phyloP scores from a whole-genome alignment of 148 eudicot species.

The Simmondsia chinensis region DNA sequence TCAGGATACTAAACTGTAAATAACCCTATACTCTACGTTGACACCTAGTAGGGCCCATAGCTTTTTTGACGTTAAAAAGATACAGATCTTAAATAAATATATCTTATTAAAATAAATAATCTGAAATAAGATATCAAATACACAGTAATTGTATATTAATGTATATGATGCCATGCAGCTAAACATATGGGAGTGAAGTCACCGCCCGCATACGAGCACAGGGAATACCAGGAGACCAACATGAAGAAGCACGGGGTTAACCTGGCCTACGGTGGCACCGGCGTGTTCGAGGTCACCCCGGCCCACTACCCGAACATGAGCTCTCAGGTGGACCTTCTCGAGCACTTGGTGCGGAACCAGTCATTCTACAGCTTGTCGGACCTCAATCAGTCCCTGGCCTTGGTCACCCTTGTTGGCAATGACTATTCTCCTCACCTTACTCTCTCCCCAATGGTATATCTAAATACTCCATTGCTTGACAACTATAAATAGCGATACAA shows the following conservation, averaged over 20 bases:
- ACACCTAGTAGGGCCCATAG: too few relatives aligned
- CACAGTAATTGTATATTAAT: too few relatives aligned
- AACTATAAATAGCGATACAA: too few relatives aligned
- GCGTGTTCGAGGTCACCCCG: constrained; percentile 46
- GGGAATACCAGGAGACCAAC: constrained; percentile 8
- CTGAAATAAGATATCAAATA: too few relatives aligned
- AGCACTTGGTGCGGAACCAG: constrained; percentile 25
- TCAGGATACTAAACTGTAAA: too few relatives aligned
- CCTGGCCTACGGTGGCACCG: constrained; percentile 78
- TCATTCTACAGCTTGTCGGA: constrained; percentile 25
- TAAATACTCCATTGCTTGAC: too few relatives aligned
- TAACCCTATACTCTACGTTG: too few relatives aligned
- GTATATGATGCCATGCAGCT: too few relatives aligned
- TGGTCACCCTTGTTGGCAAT: constrained; percentile 61
- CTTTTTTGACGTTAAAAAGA: too few relatives aligned
- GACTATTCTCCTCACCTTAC: constrained; percentile 46
- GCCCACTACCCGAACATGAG: constrained; percentile 70
- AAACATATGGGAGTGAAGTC: constrained; percentile 37
- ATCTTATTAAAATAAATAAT: too few relatives aligned
- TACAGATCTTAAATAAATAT: too few relatives aligned
- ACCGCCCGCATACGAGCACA: constrained; percentile 42
- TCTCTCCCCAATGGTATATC: too few relatives aligned
- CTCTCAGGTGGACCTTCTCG: constrained; percentile 58
- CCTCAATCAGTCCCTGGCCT: constrained; percentile 37
- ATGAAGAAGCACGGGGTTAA: constrained; percentile 44